Base-by-base conservation (phyloP, 257 asterid species). In the Solanum raphanifolium region DNA sequence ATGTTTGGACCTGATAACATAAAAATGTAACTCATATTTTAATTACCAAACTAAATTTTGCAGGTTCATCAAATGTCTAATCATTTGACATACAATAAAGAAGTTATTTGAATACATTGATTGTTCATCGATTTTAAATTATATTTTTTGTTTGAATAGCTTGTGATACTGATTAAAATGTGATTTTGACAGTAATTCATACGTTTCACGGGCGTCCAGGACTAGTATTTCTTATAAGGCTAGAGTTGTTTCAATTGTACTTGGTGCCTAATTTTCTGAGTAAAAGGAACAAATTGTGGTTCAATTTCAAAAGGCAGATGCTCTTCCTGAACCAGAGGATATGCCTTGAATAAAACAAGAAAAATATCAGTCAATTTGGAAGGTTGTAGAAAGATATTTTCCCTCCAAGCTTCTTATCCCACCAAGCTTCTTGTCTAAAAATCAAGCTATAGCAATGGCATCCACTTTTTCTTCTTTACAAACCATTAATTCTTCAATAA, bases 321-420 rank as follows among this genome's bases (percentile, higher is more conserved):
- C 89, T 34, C 62, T 52, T 21, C 65, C 84, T 15, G 35, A 88
- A 60, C 76, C 34, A 74, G 79, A 84, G 66, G 86, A 76, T 87
- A 65, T 48, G 11, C 75, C 9, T 35, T 62, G 43, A 15, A 86
- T 62, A 83, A 89, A 92, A 92, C 92, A 92, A 90, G 84, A 90
- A 89, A 92, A 90, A 94, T 92, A 89, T 91, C 58, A 68, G 83
- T 69, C 86, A 85, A 88, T 87, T 90, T 93, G 94, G 98, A 93
- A 90, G 92, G 87, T 89, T 91, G 92, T 81, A 46, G 23, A 27
- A 39, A 90, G 96, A 94, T 93, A 92, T 93, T 92, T 89, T 9
- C 97, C 90, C 90, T 75, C 74, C 62, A 84, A 21, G 55, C 34
- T 31, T 36, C 36, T 72, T 52, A 15, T 58, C 97, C 90, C 90